These are phyloP conservation scores for Corrigiola litoralis DNA, from an alignment of 179 eudicot genomes.

Conservation along the genomic window DNA sequence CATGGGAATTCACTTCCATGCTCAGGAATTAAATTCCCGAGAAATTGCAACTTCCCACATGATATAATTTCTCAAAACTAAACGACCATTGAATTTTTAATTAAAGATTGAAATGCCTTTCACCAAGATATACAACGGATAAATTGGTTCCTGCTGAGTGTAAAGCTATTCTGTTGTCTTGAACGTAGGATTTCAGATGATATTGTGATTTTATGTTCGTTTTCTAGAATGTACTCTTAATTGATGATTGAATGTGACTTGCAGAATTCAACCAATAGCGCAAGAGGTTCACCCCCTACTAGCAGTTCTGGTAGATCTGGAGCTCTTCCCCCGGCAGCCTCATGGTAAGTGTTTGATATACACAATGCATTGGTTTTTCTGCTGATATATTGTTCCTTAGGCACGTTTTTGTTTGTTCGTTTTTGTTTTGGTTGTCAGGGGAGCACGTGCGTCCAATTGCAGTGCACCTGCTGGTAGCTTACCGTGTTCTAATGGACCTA, in stretches of 20 bases:
- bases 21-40: no score
- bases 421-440: slow-evolving; percentile 47
- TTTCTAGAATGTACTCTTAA: background rate
- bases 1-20: no score
- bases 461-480: slow-evolving; percentile 38
- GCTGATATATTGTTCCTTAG: background rate
- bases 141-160: no score
- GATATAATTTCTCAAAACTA: no score
- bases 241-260: slow-evolving; percentile 20
- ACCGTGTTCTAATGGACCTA: slow-evolving; percentile 44
- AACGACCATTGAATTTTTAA: no score
- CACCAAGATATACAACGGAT: no score
- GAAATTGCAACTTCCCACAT: no score
- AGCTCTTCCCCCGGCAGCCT: slow-evolving; percentile 82
- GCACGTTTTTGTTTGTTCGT: background rate
- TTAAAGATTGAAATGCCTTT: no score
- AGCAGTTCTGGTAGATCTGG: slow-evolving; percentile 70
- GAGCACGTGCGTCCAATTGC: slow-evolving; percentile 54
- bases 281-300: slow-evolving; percentile 58
- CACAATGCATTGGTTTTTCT: background rate
- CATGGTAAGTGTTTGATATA: slow-evolving; percentile 50
- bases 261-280: slow-evolving; percentile 37
- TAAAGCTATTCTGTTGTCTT: background rate
- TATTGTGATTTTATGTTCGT: background rate
- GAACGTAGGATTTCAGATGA: no score